Base-by-base conservation (phyloP, 2,329 filamentous ascomycete genomes). In the Bipolaris sorokiniana region DNA sequence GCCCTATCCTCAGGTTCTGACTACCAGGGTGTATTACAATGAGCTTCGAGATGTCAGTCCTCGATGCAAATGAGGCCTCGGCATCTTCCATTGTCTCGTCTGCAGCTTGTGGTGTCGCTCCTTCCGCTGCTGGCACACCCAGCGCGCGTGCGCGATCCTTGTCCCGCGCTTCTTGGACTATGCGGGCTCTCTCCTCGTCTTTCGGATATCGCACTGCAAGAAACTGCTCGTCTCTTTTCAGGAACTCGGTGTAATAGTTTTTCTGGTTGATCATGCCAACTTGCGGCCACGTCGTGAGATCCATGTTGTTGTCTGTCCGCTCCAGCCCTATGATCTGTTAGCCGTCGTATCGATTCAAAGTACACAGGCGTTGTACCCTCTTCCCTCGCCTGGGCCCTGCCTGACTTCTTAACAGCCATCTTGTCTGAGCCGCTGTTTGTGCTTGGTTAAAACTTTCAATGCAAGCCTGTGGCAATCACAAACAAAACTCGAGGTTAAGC, bases 221-320 rank as follows among this genome's bases (percentile, higher is more conserved):
- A 58, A 96, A 88, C 79, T 99, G 95, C 70, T 98, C 95, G 81
- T 99, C 95, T 71, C 94, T 90, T 81, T 99, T 99, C 79, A 99
- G 90, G 70, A 97, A 99, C 74, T 99, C 95, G 59, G 92, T 97
- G 60, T 72, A 75, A 78, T 99, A 99, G 78, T 99, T 99, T 82
- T 99, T 99, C 78, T 99, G 95, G 76, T 99, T 99, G 79, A 99
- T 99, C 70, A 95, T 91, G 41, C 86, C 84, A 56, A 97, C 88
- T 72, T 95, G 90, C 9, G 95, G 94, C 94, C 95, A 99, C 76
- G 85, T 96, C 46, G 92, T 91, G 73, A 95, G 86, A 74, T 93
- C 95, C 89, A 99, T 94, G 79, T 94, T 93, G 86, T 99, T 99
- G 82, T 99, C 95, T 59, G 95, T 98, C 74, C 94, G 87, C 80